Percentiles rank a stretch among this genome's conserved stretches.
Evolutionary conservation across 1,139 yeast species (phyloP).

Genomic region (Hanseniaspora uvarum): DNA sequence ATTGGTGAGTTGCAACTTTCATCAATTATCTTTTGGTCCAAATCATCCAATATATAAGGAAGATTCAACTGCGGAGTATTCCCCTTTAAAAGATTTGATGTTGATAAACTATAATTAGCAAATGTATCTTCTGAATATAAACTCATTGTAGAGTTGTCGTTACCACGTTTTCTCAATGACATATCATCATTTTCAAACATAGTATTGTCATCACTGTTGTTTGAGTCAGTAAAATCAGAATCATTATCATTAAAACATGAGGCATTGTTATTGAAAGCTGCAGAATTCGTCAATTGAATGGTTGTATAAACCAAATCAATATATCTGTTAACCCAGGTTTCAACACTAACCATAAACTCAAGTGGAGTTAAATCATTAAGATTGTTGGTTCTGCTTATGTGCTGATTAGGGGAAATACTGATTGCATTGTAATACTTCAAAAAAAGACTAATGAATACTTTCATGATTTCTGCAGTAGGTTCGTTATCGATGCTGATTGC

Average conservation of each 20-base stretch:
- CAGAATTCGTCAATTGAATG: background rate
- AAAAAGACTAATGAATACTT: background rate
- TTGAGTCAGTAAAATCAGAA: background rate
- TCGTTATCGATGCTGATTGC: background rate
- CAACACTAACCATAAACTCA: conserved; percentile 11
- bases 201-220: background rate
- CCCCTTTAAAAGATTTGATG: background rate
- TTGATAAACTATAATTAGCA: background rate
- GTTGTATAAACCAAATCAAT: conserved; percentile 1
- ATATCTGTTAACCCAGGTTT: conserved; percentile 12
- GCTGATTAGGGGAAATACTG: background rate
- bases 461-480: background rate
- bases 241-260: background rate
- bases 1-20: conserved; percentile 12
- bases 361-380: conserved; percentile 9
- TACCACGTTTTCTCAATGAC: background rate
- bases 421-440: conserved; percentile 1
- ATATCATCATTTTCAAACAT: background rate
- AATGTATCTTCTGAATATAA: conserved; percentile 4
- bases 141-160: background rate
- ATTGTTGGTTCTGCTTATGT: background rate
- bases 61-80: background rate
- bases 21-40: background rate
- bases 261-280: background rate
- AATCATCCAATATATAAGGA: background rate